Base-by-base conservation (phyloP, 2,329 filamentous ascomycete species). In the Teratosphaeria nubilosa region DNA sequence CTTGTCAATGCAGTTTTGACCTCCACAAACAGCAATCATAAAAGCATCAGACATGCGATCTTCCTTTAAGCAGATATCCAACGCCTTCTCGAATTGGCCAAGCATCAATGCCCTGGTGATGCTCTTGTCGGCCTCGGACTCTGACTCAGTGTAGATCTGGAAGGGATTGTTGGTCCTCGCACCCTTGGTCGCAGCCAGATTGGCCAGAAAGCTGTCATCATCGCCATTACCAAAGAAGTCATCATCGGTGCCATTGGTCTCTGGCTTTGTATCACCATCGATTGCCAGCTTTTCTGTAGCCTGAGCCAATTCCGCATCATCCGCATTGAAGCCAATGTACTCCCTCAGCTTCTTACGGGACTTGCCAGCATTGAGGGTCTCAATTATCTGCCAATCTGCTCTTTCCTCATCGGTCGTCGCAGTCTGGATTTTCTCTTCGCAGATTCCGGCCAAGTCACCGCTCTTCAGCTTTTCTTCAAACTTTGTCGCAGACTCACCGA, bases 11-110 rank as follows among this genome's bases (percentile, higher is more conserved):
- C 95, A 87, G 64, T 91, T 88, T 71, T 95, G 90, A 54, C 92
- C 94, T 59, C 94, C 91, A 68, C 91, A 97, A 68, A 97, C 96
- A 53, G 95, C 94, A 70, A 99, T 92, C 78, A 99, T 90, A 75
- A 99, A 96, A 45, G 94, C 94, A 75, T 99, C 94, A 0, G 94
- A 94, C 71, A 97, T 85, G 56, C 91, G 86, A 64, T 95, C 86
- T 73, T 96, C 90, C 68, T 89, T 86, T 16, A 99, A 77, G 66
- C 91, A 96, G 55, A 96, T 84, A 58, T 95, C 88, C 59, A 95
- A 86, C 20, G 94, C 94, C 70, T 88, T 88, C 58, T 91, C 85
- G 68, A 99, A 99, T 63, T 95, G 84, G 7, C 94, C 94, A 10
- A 97, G 80, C 77, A 97, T 88, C 59, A 99, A 76, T 32, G 92